These are phyloP conservation scores for Perkinsus olseni DNA, from an alignment of 169 alveolate genomes.

Conservation along the genomic window DNA sequence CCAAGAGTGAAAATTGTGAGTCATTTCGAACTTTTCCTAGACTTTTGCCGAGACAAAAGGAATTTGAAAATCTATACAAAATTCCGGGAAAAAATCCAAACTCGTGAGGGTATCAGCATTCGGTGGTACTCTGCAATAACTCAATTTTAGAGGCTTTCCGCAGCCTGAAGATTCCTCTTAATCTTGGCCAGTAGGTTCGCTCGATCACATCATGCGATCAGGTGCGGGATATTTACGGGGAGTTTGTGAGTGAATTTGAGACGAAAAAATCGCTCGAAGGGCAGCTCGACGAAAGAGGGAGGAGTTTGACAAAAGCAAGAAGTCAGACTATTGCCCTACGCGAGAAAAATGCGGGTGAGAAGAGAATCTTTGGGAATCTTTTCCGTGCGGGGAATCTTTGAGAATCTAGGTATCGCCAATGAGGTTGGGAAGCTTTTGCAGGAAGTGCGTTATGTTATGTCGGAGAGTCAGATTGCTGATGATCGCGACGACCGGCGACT, in stretches of 20 bases:
- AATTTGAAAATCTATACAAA: too few species aligned
- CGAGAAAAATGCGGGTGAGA: not conserved
- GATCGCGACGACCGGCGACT: not conserved
- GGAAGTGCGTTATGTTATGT: not conserved
- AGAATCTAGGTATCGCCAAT: not conserved
- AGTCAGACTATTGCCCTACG: not conserved
- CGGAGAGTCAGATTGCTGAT: not conserved
- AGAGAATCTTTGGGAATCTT: not conserved
- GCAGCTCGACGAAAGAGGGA: not conserved
- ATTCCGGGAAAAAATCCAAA: too few species aligned
- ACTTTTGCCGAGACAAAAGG: too few species aligned
- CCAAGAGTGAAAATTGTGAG: too few species aligned
- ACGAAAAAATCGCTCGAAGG: not conserved
- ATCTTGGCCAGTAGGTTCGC: not conserved
- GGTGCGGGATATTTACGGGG: not conserved
- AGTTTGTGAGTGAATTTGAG: not conserved
- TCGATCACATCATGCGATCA: not conserved
- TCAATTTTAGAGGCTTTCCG: too few species aligned
- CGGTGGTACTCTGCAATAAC: too few species aligned
- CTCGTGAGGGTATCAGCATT: too few species aligned
- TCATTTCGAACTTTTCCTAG: too few species aligned
- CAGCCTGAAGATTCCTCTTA: too few species aligned
- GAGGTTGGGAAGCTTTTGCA: not conserved
- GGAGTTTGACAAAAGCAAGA: not conserved
- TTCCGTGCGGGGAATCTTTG: not conserved